phyloP scores from a whole-genome alignment of 106 monocot genomes.

The Amphibolis antarctica region DNA sequence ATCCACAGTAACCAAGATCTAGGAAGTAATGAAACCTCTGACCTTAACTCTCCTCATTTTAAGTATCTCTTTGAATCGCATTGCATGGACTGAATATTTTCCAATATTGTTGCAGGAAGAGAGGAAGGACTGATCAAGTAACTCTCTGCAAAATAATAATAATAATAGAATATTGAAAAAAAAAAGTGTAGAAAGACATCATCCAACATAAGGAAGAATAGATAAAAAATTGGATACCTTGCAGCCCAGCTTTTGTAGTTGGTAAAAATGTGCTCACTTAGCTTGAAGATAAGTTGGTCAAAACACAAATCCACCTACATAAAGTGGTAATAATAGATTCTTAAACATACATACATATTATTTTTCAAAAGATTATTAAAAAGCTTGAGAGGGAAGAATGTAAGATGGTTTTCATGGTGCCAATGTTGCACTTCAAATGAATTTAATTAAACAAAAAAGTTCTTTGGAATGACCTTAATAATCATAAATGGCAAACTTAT shows the following conservation, averaged over 20 bases:
- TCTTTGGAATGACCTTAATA: too few relatives aligned
- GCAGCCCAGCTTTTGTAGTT: slow-evolving; percentile 86
- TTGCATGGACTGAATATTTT: slow-evolving; percentile 48
- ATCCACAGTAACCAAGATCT: not conserved
- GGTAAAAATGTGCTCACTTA: slow-evolving; percentile 78
- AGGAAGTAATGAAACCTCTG: not conserved
- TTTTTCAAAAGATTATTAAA: too few relatives aligned
- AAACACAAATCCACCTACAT: slow-evolving; percentile 90
- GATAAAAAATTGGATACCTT: slow-evolving; percentile 32
- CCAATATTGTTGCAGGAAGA: slow-evolving; percentile 47
- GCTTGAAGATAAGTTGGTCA: slow-evolving; percentile 79
- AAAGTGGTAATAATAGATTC: not conserved
- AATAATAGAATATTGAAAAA: not conserved
- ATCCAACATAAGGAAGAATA: not conserved
- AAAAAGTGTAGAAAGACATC: not conserved
- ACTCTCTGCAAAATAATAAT: slow-evolving; percentile 35
- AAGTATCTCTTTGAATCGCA: slow-evolving; percentile 59
- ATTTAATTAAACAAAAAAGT: too few relatives aligned
- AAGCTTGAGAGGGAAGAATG: not conserved
- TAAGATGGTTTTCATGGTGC: not conserved
- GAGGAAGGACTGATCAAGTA: slow-evolving; percentile 73
- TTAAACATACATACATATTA: not conserved
- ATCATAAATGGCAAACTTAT: too few relatives aligned
- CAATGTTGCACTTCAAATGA: too few relatives aligned
- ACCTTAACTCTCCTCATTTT: slow-evolving; percentile 91